phyloP scores from a whole-genome alignment of 345 rosid genomes.

The Hibiscus mutabilis region DNA sequence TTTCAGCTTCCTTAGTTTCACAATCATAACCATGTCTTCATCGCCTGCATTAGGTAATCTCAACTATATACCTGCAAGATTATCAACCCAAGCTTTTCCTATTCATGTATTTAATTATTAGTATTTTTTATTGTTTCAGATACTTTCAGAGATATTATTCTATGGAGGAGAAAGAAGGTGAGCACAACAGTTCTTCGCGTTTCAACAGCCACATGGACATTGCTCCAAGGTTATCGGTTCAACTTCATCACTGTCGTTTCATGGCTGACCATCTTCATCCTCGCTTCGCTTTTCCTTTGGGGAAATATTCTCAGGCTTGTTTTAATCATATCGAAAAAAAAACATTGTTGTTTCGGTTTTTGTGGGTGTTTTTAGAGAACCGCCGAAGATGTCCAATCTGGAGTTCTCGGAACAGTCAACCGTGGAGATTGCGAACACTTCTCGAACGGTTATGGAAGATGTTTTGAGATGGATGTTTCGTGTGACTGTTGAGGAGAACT shows the following conservation, averaged over 20 bases:
- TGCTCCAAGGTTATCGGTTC: conserved; percentile 33
- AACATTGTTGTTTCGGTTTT: neutral
- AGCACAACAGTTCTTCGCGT: conserved; percentile 24
- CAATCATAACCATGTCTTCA: conserved; percentile 1
- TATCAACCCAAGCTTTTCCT: neutral
- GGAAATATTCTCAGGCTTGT: conserved; percentile 43
- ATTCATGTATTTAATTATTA: neutral
- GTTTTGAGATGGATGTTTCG: conserved; percentile 29
- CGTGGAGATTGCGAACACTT: conserved; percentile 20
- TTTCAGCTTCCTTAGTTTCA: neutral
- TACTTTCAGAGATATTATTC: conserved; percentile 25
- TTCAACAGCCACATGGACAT: conserved; percentile 35
- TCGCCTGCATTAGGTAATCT: neutral
- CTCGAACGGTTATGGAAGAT: conserved; percentile 20
- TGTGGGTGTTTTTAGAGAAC: conserved; percentile 24
- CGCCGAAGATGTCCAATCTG: conserved; percentile 31
- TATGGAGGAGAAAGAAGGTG: conserved; percentile 50
- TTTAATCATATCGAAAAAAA: neutral
- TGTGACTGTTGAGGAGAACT: neutral
- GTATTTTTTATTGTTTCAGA: neutral
- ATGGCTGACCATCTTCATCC: conserved; percentile 29
- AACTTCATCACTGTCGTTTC: conserved; percentile 37
- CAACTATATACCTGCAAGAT: neutral
- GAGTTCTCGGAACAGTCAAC: conserved; percentile 31
- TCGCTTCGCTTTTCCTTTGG: conserved; percentile 37